Evolutionary conservation across 192 early-diverging fungal genomes (phyloP).

Genomic region (Haplosporangium gracile): DNA sequence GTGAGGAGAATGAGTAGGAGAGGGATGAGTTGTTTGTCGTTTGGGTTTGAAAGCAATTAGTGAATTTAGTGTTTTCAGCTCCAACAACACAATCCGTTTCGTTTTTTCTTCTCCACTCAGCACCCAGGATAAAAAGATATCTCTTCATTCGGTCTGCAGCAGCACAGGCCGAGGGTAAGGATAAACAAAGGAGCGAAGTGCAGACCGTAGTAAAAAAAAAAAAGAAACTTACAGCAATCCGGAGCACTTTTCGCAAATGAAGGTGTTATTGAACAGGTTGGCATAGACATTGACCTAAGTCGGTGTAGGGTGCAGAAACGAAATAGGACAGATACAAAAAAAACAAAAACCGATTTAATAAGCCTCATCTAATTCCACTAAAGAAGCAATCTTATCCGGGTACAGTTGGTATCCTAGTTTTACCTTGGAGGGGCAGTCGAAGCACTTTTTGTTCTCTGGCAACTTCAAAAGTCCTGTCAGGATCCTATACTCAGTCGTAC

Average conservation of each 20-base stretch:
- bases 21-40: constrained; percentile 2
- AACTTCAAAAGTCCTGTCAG: constrained; percentile 54
- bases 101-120: not conserved
- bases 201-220: not conserved
- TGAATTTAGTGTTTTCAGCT: constrained; percentile 1
- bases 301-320: not conserved
- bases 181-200: not conserved
- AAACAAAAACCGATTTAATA: not conserved
- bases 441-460: constrained; percentile 68
- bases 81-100: not conserved
- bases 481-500: constrained; percentile 21
- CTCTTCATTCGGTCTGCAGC: not conserved
- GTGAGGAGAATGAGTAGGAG: not conserved
- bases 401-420: not conserved
- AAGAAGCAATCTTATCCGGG: not conserved
- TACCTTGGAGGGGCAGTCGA: constrained; percentile 67
- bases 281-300: constrained; percentile 68
- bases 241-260: constrained; percentile 69
- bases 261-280: constrained; percentile 65
- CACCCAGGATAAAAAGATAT: not conserved
- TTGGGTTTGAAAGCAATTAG: constrained; percentile 3
- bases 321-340: not conserved
- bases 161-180: not conserved
- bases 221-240: constrained; percentile 64
- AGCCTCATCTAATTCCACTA: not conserved